Percentiles rank a stretch among this genome's conserved stretches.
These are phyloP conservation scores for Eucalyptus lansdowneana DNA, from an alignment of 345 rosid genomes.

Conservation along the genomic window DNA sequence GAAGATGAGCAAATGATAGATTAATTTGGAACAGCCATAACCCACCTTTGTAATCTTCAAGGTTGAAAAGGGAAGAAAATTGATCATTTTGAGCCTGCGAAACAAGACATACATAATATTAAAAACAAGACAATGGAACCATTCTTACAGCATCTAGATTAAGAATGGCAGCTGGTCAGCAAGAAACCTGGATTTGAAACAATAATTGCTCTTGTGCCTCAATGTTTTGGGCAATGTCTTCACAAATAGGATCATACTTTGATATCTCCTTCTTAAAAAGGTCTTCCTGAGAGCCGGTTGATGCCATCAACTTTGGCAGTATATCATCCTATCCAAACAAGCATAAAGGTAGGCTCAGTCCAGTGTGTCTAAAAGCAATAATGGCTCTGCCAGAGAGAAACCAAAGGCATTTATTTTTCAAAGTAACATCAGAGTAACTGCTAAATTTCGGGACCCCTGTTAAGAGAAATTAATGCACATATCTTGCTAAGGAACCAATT, in stretches of 20 bases:
- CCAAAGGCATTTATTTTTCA: not conserved
- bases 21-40: not conserved
- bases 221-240: slow-evolving; percentile 80
- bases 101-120: not conserved
- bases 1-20: not conserved
- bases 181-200: slow-evolving; percentile 82
- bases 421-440: not conserved
- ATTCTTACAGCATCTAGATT: not conserved
- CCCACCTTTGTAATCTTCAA: slow-evolving; percentile 95
- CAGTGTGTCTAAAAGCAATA: not conserved
- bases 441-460: not conserved
- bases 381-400: not conserved
- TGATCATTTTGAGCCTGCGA: slow-evolving; percentile 86
- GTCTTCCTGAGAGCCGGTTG: slow-evolving; percentile 82
- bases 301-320: slow-evolving; percentile 92
- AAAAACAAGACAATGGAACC: not conserved
- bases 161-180: not conserved
- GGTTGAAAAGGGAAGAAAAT: slow-evolving; percentile 68
- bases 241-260: slow-evolving; percentile 78
- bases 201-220: slow-evolving; percentile 84
- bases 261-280: slow-evolving; percentile 91
- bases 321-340: slow-evolving; percentile 67
- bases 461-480: not conserved
- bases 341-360: not conserved
- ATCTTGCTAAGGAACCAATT: not conserved